Base-by-base conservation (phyloP, 768 basidiomycete genomes). In the Tephrocybe rancida region DNA sequence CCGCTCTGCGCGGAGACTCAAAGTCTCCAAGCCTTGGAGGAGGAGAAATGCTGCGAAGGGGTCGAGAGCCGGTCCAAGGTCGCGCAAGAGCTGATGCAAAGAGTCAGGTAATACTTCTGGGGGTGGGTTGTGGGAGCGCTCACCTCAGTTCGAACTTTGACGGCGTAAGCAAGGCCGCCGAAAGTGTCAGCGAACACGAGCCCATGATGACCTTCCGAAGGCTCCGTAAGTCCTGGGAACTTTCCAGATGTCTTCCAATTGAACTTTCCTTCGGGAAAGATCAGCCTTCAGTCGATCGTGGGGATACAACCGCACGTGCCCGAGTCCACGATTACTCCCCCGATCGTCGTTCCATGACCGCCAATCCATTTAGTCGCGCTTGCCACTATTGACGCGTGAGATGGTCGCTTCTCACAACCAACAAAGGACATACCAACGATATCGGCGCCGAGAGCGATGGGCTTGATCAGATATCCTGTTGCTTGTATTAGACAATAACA, bases 331-430 rank as follows among this genome's bases (percentile, higher is more conserved):
- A 92, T 71, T 22, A 90, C 81, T 42, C 90, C 90, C 2, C 77
- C 88, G 46, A 92, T 88, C 21, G 87, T 88, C 0, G 85, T 91
- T 22, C 90, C 90, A 54, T 90, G 88, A 0, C 87, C 86, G 8
- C 87, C 85, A 32, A 92, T 90, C 90, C 90, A 92, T 64, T 93
- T 92, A 0, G 90, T 91, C 1, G 87, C 87, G 44, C 85, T 87
- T 65, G 90, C 84, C 10, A 90, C 85, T 76, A 38, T n/a, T n/a
- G n/a, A n/a, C n/a, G n/a, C n/a, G 1, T 30, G 2, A n/a, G 27
- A 8, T 22, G 9, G 14, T 24, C 14, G 32, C 18, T 3, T 2
- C n/a, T 11, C 19, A 27, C n/a, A n/a, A 42, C 19, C 32, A 45
- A 9, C 13, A 25, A 10, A 29, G 24, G n/a, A 25, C 75, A 11